Percentiles rank a stretch among this genome's conserved stretches.
Conservation (phyloP, 352 stramenopile genomes). For the Phytophthora sojae region DNA sequence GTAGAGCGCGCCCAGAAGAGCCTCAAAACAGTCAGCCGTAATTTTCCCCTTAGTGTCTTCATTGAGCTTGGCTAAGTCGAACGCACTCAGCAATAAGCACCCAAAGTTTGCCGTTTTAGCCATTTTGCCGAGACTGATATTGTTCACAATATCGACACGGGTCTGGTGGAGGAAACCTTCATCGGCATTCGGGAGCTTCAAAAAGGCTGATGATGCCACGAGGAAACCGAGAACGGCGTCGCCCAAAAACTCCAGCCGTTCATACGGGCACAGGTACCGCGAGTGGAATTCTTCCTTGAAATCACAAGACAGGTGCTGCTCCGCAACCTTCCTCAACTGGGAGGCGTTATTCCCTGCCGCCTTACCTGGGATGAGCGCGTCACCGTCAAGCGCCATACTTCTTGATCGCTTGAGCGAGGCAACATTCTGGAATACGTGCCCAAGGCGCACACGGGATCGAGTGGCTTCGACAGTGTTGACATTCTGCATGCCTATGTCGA, state of each 20-base stretch:
- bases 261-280: conserved; percentile 80
- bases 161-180: conserved; percentile 79
- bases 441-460: conserved; percentile 75
- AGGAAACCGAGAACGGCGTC: conserved; percentile 88
- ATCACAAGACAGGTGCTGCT: conserved; percentile 69
- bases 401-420: conserved; percentile 66
- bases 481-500: conserved; percentile 87
- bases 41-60: conserved; percentile 77
- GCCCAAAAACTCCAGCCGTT: conserved; percentile 86
- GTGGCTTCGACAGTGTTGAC: conserved; percentile 85
- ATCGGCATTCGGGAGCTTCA: conserved; percentile 74
- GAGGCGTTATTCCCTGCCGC: conserved; percentile 23
- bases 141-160: conserved; percentile 81
- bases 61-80: conserved; percentile 63
- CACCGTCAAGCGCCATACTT: conserved; percentile 53
- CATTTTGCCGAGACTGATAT: conserved; percentile 80
- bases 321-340: conserved; percentile 55
- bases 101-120: conserved; percentile 80
- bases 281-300: conserved; percentile 86
- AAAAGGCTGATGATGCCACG: conserved; percentile 78
- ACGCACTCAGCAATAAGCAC: conserved; percentile 73
- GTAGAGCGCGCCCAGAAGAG: conserved; percentile 81
- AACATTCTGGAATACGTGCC: conserved; percentile 78
- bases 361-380: conserved; percentile 16
- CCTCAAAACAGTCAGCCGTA: conserved; percentile 84